These are phyloP conservation scores for Vinca minor DNA, from an alignment of 257 asterid genomes.

Conservation along the genomic window DNA sequence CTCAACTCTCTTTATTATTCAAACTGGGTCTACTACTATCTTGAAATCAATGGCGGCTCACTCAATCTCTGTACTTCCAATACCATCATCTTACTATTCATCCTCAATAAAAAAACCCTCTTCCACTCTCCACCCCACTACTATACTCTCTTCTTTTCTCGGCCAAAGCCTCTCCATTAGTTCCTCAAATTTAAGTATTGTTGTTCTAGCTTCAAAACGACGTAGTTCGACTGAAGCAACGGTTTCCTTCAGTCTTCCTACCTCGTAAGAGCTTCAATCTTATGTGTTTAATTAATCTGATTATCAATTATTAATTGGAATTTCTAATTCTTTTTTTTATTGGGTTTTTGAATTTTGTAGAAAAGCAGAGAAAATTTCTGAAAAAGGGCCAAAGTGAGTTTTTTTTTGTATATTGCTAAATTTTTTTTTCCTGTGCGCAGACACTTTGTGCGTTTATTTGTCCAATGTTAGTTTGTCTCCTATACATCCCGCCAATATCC, in stretches of 20 bases:
- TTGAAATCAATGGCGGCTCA: constrained; percentile 59
- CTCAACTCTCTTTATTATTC: neutral
- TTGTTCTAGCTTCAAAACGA: constrained; percentile 36
- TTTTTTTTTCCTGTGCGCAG: neutral
- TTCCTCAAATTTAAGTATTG: constrained; percentile 22
- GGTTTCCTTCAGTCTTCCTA: constrained; percentile 62
- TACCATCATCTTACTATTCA: constrained; percentile 35
- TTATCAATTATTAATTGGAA: neutral
- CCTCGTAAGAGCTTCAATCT: constrained; percentile 43
- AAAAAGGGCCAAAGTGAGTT: constrained; percentile 45
- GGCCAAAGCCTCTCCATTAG: constrained; percentile 45
- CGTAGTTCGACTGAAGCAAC: constrained; percentile 50
- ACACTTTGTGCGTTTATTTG: too few species aligned
- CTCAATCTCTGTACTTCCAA: constrained; percentile 45
- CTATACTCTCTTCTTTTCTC: constrained; percentile 25
- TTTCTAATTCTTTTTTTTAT: constrained; percentile 1
- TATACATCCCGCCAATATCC: too few species aligned
- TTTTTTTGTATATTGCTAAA: neutral
- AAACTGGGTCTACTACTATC: neutral
- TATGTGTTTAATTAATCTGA: neutral
- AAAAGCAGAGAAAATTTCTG: constrained; percentile 30
- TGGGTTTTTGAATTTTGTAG: constrained; percentile 33
- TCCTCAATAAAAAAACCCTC: constrained; percentile 29
- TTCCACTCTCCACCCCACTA: constrained; percentile 21
- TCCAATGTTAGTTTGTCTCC: too few species aligned